These are phyloP conservation scores for Thamnidium elegans DNA, from an alignment of 192 early-diverging fungal species.

Conservation along the genomic window DNA sequence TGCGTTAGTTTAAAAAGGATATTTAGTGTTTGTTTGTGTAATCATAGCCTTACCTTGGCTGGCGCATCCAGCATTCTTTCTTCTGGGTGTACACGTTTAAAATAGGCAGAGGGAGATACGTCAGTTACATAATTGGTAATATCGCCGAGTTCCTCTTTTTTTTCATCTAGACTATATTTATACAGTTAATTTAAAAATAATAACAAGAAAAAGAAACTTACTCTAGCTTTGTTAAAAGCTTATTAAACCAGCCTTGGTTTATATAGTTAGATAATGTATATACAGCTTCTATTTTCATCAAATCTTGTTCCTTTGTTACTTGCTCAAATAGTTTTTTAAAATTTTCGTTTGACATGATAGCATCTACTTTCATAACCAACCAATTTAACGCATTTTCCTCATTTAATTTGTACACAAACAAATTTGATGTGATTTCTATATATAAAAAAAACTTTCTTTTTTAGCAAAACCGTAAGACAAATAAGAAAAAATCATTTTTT, in stretches of 20 bases:
- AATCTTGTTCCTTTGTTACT: background rate
- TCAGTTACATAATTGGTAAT: background rate
- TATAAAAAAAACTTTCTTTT: no score
- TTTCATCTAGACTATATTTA: constrained; percentile 3
- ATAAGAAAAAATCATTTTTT: no score
- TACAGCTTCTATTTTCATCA: constrained; percentile 6
- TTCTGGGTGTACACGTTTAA: background rate
- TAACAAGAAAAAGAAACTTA: background rate
- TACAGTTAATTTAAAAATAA: background rate
- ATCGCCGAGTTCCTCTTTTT: background rate
- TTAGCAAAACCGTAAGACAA: no score
- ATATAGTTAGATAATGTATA: constrained; percentile 11
- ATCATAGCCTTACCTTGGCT: background rate
- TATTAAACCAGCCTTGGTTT: constrained; percentile 12
- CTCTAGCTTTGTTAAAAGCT: constrained; percentile 5
- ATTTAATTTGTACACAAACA: constrained; percentile 15
- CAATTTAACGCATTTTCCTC: background rate
- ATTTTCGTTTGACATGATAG: background rate
- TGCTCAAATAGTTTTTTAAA: background rate
- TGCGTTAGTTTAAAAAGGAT: background rate
- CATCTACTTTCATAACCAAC: constrained; percentile 12
- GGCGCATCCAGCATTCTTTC: background rate
- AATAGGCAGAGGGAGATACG: background rate
- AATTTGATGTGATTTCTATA: background rate
- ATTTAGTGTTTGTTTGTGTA: background rate